Base-by-base conservation (phyloP, 106 monocot genomes). In the Ottelia alismoides region DNA sequence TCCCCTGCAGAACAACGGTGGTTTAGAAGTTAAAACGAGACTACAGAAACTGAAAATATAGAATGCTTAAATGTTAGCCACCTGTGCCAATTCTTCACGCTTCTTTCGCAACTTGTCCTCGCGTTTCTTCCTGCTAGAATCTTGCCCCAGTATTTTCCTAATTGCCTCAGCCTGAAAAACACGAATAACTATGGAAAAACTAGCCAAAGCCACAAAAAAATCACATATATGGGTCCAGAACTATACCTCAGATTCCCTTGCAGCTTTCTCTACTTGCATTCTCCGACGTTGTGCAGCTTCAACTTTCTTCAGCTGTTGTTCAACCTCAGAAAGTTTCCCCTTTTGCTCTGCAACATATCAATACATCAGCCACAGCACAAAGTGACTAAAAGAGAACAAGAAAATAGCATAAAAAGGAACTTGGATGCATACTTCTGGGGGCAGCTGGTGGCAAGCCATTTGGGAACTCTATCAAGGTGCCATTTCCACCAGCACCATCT, bases 211-310 rank as follows among this genome's bases (percentile, higher is more conserved):
- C n/a, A n/a, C n/a, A n/a, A n/a, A n/a, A n/a, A n/a, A n/a, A n/a
- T n/a, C 30, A 10, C 26, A 3, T 20, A 31, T 50, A 56, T 40
- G 14, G 25, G 30, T n/a, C n/a, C n/a, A n/a, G 25, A 59, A 1
- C 21, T n/a, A n/a, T n/a, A 93, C 94, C 94, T 88, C 75, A 29
- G 75, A 67, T 69, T 94, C 94, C 25, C 63, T 80, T 49, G 65
- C 72, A 26, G 80, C 80, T 48, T 94, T 94, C 62, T 94, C 93
- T 18, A 88, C 88, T 84, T 88, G 93, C 81, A 94, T 65, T 51
- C 75, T 83, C 32, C 93, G 74, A 62, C 93, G 72, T 40, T 87
- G 93, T 30, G 88, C 84, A 46, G 84, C 84, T 61, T 94, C 93
- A 3, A 83, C 88, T 61, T 84, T 88, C 70, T 79, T 94, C 28